phyloP scores from a whole-genome alignment of 768 basidiomycete species.

The Dentipellis fragilis region DNA sequence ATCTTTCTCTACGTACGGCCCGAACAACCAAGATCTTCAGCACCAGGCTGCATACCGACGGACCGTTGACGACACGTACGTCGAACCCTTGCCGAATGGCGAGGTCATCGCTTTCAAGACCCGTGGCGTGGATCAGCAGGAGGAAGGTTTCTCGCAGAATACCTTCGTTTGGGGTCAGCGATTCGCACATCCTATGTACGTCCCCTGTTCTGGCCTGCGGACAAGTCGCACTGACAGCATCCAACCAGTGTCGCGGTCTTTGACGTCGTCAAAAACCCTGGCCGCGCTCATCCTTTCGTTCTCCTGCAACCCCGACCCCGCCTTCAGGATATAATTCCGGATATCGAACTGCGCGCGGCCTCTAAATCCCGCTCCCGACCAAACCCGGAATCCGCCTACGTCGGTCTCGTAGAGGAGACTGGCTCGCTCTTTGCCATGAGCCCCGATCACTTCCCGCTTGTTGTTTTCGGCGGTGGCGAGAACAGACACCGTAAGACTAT shows the following conservation, averaged over 20 bases:
- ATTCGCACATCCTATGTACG: constrained; percentile 64
- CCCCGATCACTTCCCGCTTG: constrained; percentile 70
- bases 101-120: constrained; percentile 67
- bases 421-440: constrained; percentile 82
- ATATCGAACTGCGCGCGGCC: constrained; percentile 22
- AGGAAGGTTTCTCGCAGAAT: constrained; percentile 23
- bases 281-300: constrained; percentile 57
- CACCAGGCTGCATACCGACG: constrained; percentile 65
- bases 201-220: background rate
- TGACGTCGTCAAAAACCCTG: constrained; percentile 49
- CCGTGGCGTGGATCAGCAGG: constrained; percentile 18
- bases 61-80: constrained; percentile 71
- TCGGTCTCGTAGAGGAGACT: constrained; percentile 66
- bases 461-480: constrained; percentile 50
- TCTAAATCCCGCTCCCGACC: constrained; percentile 32
- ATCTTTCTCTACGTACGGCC: constrained; percentile 86
- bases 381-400: constrained; percentile 60
- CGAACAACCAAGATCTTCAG: constrained; percentile 76
- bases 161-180: constrained; percentile 46
- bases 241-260: constrained; percentile 69
- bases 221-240: background rate
- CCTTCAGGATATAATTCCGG: constrained; percentile 61
- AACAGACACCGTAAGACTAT: constrained; percentile 19
- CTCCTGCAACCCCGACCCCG: constrained; percentile 80
- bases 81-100: constrained; percentile 74